These are phyloP conservation scores for Globisporangium radiosum DNA, from an alignment of 352 stramenopile genomes.

Conservation along the genomic window DNA sequence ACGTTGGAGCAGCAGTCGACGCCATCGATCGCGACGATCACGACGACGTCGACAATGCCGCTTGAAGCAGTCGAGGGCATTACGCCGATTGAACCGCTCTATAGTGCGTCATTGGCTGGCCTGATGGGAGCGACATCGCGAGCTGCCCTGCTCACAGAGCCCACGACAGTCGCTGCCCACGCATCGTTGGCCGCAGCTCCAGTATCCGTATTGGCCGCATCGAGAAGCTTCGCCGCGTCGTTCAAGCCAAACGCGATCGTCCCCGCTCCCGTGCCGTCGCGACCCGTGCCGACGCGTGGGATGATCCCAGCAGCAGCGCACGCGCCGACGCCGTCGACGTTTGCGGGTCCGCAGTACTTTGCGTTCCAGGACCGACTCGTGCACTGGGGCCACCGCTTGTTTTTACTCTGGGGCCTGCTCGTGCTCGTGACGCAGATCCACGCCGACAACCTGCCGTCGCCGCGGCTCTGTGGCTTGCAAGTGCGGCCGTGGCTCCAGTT, in stretches of 20 bases:
- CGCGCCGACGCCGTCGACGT: neutral
- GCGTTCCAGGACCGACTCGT: constrained; percentile 7
- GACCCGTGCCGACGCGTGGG: neutral
- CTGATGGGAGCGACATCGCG: too few relatives aligned
- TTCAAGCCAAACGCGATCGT: neutral
- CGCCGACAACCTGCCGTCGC: constrained; percentile 5
- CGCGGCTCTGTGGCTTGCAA: constrained; percentile 4
- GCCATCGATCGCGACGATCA: neutral
- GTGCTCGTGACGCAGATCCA: constrained; percentile 4
- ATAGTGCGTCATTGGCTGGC: too few relatives aligned
- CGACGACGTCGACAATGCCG: neutral
- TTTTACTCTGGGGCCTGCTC: constrained; percentile 7
- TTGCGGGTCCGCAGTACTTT: constrained; percentile 4
- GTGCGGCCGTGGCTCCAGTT: constrained; percentile 8
- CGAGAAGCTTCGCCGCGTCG: neutral
- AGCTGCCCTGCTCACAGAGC: too few relatives aligned
- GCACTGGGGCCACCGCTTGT: constrained; percentile 6
- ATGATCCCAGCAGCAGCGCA: neutral
- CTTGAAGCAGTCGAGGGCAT: neutral
- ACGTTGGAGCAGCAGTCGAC: neutral
- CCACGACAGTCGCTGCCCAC: too few relatives aligned
- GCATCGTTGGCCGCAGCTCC: neutral
- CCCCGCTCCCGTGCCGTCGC: neutral
- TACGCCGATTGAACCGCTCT: too few relatives aligned
- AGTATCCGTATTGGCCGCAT: neutral